These are phyloP conservation scores for Aspergillus fijiensis DNA, from an alignment of 2,329 filamentous ascomycete genomes.

Conservation along the genomic window DNA sequence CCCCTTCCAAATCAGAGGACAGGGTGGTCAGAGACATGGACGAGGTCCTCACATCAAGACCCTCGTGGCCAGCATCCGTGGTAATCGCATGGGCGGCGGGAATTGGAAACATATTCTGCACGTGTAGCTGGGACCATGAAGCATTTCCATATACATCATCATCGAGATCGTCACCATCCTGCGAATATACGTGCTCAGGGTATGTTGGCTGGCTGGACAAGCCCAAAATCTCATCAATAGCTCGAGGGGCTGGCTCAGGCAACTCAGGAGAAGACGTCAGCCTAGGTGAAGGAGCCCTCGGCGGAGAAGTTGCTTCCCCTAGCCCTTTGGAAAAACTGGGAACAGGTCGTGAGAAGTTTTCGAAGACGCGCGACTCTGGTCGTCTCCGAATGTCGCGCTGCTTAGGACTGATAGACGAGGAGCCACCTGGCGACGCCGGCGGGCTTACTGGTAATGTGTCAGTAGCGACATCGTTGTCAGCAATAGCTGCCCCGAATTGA, in stretches of 20 bases:
- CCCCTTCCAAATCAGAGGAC: conserved; percentile 44
- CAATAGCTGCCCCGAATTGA: conserved; percentile 23
- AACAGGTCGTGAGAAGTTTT: conserved; percentile 58
- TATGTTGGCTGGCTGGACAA: conserved; percentile 30
- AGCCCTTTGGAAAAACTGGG: conserved; percentile 40
- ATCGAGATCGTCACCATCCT: conserved; percentile 18
- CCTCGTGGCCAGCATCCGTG: conserved; percentile 43
- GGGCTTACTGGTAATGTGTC: conserved; percentile 28
- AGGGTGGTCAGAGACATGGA: conserved; percentile 45
- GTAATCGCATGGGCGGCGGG: conserved; percentile 42
- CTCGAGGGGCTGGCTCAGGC: conserved; percentile 37
- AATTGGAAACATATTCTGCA: conserved; percentile 30
- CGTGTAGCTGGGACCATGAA: conserved; percentile 21
- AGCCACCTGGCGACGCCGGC: conserved; percentile 31
- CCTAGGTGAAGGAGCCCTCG: conserved; percentile 38
- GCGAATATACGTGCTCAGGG: conserved; percentile 33
- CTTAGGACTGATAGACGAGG: conserved; percentile 26
- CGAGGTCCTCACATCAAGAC: conserved; percentile 36
- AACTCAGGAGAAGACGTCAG: conserved; percentile 29
- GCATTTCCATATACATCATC: conserved; percentile 13
- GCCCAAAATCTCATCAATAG: conserved; percentile 44
- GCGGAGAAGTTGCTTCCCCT: conserved; percentile 42
- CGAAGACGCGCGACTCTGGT: conserved; percentile 43
- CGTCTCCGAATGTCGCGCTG: conserved; percentile 23
- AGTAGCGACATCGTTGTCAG: conserved; percentile 20